phyloP scores from a whole-genome alignment of 495 filamentous ascomycete genomes.

The Aspergillus wentii region DNA sequence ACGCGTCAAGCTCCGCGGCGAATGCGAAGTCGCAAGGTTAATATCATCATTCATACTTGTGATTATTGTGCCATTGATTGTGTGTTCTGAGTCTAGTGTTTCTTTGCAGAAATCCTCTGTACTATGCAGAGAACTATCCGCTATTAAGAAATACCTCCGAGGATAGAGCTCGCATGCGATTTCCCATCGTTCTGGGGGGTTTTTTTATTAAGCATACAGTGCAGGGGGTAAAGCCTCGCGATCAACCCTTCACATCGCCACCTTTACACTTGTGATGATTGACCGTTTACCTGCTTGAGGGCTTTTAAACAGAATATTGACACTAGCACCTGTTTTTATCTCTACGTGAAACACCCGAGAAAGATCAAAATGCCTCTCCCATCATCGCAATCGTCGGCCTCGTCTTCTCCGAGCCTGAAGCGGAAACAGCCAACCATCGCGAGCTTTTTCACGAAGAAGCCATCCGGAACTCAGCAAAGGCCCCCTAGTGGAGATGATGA shows the following conservation, averaged over 20 bases:
- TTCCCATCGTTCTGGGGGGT: too few species aligned
- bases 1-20: conserved; percentile 29
- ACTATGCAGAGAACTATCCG: too few species aligned
- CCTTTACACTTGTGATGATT: too few species aligned
- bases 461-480: conserved; percentile 22
- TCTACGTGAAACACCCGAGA: too few species aligned
- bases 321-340: too few species aligned
- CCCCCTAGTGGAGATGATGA: conserved; percentile 12
- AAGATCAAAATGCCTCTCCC: conserved; percentile 30
- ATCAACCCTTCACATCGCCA: neutral
- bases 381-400: conserved; percentile 35
- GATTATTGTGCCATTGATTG: too few species aligned
- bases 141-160: too few species aligned
- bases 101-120: too few species aligned
- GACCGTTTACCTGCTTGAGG: neutral
- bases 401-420: conserved; percentile 34
- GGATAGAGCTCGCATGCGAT: too few species aligned
- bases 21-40: too few species aligned
- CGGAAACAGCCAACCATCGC: conserved; percentile 78
- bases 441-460: conserved; percentile 75
- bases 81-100: too few species aligned
- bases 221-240: too few species aligned
- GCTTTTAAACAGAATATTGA: conserved; percentile 2
- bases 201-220: conserved; percentile 1
- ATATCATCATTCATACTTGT: neutral